Conservation (phyloP, 2,329 filamentous ascomycete species). For the Nothomitra cinnamomea region DNA sequence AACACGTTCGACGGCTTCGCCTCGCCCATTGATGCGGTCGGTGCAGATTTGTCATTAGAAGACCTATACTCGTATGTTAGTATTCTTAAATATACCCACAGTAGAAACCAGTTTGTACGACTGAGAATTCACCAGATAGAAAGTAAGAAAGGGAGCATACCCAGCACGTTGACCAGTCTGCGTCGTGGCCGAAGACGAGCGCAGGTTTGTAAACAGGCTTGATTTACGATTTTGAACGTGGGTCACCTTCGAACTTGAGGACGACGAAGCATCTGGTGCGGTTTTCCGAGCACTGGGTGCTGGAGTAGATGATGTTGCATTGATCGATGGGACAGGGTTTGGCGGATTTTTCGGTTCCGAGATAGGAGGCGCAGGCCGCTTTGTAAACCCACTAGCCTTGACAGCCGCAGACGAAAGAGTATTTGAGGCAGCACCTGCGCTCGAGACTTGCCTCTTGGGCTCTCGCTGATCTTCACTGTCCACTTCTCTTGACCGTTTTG, state of each 20-base stretch:
- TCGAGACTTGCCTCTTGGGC: slow-evolving; percentile 17
- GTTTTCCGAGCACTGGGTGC: background rate
- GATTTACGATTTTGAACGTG: slow-evolving; percentile 15
- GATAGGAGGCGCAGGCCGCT: slow-evolving; percentile 12
- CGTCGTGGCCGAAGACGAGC: slow-evolving; percentile 23
- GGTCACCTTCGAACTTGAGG: slow-evolving; percentile 16
- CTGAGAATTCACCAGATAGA: background rate
- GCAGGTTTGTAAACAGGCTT: slow-evolving; percentile 26
- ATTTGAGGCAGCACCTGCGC: slow-evolving; percentile 11
- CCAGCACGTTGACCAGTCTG: slow-evolving; percentile 17
- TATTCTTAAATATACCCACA: too few relatives aligned
- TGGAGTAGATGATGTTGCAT: background rate
- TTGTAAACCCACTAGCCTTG: slow-evolving; percentile 16
- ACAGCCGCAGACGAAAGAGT: slow-evolving; percentile 17
- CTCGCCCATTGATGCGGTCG: background rate
- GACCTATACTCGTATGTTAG: background rate
- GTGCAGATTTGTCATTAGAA: background rate
- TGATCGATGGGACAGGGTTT: background rate
- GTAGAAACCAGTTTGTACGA: background rate
- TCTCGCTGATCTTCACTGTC: slow-evolving; percentile 21
- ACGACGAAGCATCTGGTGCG: background rate
- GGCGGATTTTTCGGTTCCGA: background rate
- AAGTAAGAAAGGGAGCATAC: background rate
- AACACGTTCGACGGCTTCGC: slow-evolving; percentile 15
- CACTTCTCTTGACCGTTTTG: slow-evolving; percentile 23